These are phyloP conservation scores for Diaporthe citri DNA, from an alignment of 2,329 filamentous ascomycete genomes.

Conservation along the genomic window DNA sequence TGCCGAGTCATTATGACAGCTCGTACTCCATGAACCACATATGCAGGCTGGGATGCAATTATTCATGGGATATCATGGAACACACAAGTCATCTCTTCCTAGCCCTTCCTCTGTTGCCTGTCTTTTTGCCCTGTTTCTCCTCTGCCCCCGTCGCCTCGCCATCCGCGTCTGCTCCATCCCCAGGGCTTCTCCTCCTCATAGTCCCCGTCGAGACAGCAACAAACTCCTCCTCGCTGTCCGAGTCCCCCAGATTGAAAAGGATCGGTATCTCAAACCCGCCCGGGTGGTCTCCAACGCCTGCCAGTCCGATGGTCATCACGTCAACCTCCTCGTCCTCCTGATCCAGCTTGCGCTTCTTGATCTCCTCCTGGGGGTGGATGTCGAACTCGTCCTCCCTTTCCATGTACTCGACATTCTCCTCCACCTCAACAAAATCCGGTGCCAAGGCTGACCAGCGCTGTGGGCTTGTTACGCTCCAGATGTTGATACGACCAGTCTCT, in stretches of 20 bases:
- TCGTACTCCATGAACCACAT: background rate
- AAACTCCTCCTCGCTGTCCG: constrained; percentile 94
- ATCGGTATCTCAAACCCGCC: constrained; percentile 88
- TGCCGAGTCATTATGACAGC: background rate
- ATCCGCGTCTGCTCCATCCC: constrained; percentile 77
- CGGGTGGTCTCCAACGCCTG: constrained; percentile 67
- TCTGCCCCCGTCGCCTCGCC: constrained; percentile 64
- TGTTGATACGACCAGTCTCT: constrained; percentile 92
- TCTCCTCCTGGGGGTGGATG: constrained; percentile 93
- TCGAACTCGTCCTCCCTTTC: constrained; percentile 98
- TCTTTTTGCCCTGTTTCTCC: constrained; percentile 58
- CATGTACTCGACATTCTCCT: constrained; percentile 97
- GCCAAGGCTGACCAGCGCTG: constrained; percentile 98
- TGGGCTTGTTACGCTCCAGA: constrained; percentile 95
- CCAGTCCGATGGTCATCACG: constrained; percentile 81
- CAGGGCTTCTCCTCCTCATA: constrained; percentile 87
- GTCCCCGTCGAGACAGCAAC: constrained; percentile 79
- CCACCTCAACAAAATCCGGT: constrained; percentile 96
- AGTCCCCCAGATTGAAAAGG: constrained; percentile 91
- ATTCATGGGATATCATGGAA: background rate
- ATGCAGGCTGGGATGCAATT: background rate
- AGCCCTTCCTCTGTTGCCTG: constrained; percentile 54
- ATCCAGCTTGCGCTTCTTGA: constrained; percentile 90
- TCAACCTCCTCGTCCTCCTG: constrained; percentile 95
- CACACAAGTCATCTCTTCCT: constrained; percentile 52